Evolutionary conservation across 306 rosid genomes (phyloP).

Genomic region (Pterocarpus santalinus): DNA sequence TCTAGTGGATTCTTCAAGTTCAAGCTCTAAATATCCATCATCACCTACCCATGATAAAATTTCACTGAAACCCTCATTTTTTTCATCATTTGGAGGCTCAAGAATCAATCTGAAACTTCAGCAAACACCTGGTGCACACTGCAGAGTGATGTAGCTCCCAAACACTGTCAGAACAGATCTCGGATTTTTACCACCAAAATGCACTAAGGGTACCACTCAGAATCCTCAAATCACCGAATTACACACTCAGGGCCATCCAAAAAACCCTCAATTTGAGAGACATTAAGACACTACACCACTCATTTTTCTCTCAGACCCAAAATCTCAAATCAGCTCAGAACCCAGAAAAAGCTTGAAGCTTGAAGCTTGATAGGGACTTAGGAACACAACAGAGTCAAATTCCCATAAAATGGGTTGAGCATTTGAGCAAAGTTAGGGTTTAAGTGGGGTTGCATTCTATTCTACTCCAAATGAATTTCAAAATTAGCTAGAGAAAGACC

Average conservation of each 20-base stretch:
- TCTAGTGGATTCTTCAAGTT: constrained; percentile 40
- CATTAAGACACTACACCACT: constrained; percentile 46
- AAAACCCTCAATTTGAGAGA: constrained; percentile 48
- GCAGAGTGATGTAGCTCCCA: constrained; percentile 44
- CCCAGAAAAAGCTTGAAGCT: constrained; percentile 42
- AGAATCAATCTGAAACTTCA: constrained; percentile 28
- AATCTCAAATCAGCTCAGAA: constrained; percentile 43
- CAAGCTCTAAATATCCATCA: constrained; percentile 47
- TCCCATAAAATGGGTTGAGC: constrained; percentile 52
- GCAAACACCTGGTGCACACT: constrained; percentile 37
- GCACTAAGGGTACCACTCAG: constrained; percentile 36
- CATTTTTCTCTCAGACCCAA: constrained; percentile 43
- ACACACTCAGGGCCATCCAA: constrained; percentile 36
- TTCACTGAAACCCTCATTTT: constrained; percentile 43
- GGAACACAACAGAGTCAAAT: constrained; percentile 29
- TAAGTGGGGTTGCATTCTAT: constrained; percentile 43
- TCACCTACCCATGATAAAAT: constrained; percentile 42
- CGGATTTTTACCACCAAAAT: constrained; percentile 48
- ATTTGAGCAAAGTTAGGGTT: constrained; percentile 64
- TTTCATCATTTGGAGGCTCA: constrained; percentile 42
- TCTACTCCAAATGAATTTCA: not conserved
- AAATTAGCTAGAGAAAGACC: constrained; percentile 58
- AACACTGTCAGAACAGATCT: constrained; percentile 63
- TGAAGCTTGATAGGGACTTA: constrained; percentile 43
- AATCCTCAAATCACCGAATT: constrained; percentile 39